Conservation (phyloP, 1,139 yeast species). For the Torulaspora pretoriensis region DNA sequence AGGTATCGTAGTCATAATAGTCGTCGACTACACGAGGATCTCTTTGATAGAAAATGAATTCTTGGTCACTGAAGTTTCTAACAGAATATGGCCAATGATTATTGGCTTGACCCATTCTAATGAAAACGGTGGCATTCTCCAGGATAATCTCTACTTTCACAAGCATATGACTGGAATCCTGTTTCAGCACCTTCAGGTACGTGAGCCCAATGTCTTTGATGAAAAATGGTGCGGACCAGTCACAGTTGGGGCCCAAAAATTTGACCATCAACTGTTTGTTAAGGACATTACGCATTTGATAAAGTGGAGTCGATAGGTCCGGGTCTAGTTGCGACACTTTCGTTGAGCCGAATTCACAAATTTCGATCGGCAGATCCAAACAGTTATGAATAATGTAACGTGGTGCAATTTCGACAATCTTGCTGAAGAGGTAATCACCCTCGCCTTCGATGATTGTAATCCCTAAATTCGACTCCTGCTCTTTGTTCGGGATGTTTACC, state of each 20-base stretch:
- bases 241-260: slow-evolving; percentile 53
- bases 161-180: slow-evolving; percentile 61
- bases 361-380: slow-evolving; percentile 51
- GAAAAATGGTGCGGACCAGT: slow-evolving; percentile 87
- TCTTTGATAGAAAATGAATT: slow-evolving; percentile 79
- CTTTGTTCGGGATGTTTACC: slow-evolving; percentile 54
- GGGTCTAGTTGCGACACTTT: slow-evolving; percentile 45
- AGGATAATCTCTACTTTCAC: slow-evolving; percentile 68
- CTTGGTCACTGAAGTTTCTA: slow-evolving; percentile 80
- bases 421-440: slow-evolving; percentile 74
- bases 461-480: slow-evolving; percentile 72
- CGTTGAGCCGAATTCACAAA: slow-evolving; percentile 63
- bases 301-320: slow-evolving; percentile 57
- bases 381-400: slow-evolving; percentile 71
- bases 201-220: slow-evolving; percentile 81
- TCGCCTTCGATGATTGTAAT: slow-evolving; percentile 76
- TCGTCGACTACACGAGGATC: slow-evolving; percentile 59
- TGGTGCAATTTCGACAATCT: slow-evolving; percentile 78
- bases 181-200: slow-evolving; percentile 61
- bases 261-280: slow-evolving; percentile 55
- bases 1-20: slow-evolving; percentile 45
- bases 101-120: slow-evolving; percentile 68
- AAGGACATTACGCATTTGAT: slow-evolving; percentile 36
- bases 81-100: slow-evolving; percentile 90
- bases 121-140: slow-evolving; percentile 77